phyloP scores from a whole-genome alignment of 805 yeast species.

The Nakazawaea wickerhamii region DNA sequence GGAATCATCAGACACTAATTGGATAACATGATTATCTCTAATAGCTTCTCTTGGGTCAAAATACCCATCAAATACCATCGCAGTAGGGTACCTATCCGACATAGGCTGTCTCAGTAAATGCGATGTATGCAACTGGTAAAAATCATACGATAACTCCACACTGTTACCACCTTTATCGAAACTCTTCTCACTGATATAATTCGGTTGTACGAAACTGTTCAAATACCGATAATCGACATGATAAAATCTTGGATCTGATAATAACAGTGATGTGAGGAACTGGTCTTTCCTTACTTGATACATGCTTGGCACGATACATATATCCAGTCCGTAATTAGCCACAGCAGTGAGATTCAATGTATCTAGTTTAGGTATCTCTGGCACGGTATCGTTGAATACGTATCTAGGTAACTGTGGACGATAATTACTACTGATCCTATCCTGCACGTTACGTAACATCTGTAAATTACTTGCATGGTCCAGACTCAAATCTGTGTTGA shows the following conservation, averaged over 20 bases:
- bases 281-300: slow-evolving; percentile 17
- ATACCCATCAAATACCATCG: slow-evolving; percentile 23
- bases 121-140: slow-evolving; percentile 6
- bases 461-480: too few relatives aligned
- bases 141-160: slow-evolving; percentile 8
- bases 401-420: too few relatives aligned
- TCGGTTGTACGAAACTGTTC: slow-evolving; percentile 7
- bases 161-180: slow-evolving; percentile 1
- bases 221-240: slow-evolving; percentile 7
- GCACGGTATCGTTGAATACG: slow-evolving; percentile 25
- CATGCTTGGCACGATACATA: slow-evolving; percentile 23
- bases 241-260: slow-evolving; percentile 8
- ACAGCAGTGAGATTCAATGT: slow-evolving; percentile 9
- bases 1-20: slow-evolving; percentile 12
- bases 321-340: slow-evolving; percentile 27
- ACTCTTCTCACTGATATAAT: not conserved
- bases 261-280: slow-evolving; percentile 2
- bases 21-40: slow-evolving; percentile 9
- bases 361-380: slow-evolving; percentile 24
- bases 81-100: slow-evolving; percentile 17
- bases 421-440: too few relatives aligned
- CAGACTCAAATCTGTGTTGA: too few relatives aligned
- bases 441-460: too few relatives aligned
- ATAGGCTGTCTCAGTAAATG: slow-evolving; percentile 3
- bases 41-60: slow-evolving; percentile 18